Evolutionary conservation across 371 early-diverging fungal genomes (phyloP).

Genomic region (Mucor circinelloides): DNA sequence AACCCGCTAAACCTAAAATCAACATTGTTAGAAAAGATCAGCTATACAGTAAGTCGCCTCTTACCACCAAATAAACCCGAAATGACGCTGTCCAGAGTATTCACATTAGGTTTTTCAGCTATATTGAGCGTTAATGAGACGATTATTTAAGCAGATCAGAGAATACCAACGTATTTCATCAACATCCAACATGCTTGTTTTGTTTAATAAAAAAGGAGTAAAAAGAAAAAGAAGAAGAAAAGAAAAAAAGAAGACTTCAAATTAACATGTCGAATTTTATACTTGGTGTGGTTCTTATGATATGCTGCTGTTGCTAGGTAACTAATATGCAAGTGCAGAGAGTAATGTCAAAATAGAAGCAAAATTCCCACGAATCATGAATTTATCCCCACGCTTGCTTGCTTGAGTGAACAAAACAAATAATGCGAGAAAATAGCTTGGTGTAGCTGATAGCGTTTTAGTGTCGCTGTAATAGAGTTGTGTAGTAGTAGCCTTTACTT

Average conservation of each 20-base stretch:
- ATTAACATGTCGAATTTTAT: not conserved
- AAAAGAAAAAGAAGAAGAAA: slow-evolving; percentile 14
- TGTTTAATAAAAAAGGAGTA: not conserved
- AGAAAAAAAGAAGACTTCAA: slow-evolving; percentile 1
- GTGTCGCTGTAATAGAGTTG: too few relatives aligned
- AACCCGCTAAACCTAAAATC: slow-evolving; percentile 60
- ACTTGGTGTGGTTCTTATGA: not conserved
- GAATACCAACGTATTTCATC: slow-evolving; percentile 42
- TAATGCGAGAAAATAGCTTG: not conserved
- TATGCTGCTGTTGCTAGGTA: not conserved
- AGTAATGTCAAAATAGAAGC: not conserved
- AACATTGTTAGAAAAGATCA: not conserved
- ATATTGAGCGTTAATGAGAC: not conserved
- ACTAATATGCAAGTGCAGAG: not conserved
- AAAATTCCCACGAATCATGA: slow-evolving; percentile 25
- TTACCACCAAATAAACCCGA: slow-evolving; percentile 66
- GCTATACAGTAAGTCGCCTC: not conserved
- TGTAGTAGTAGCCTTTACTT: too few relatives aligned
- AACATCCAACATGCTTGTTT: slow-evolving; percentile 29
- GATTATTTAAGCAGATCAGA: not conserved
- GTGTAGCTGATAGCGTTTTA: not conserved
- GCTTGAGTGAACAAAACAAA: not conserved
- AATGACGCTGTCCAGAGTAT: slow-evolving; percentile 53
- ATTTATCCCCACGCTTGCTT: slow-evolving; percentile 20
- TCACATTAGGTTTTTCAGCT: slow-evolving; percentile 44